These are phyloP conservation scores for Leccinum boreale DNA, from an alignment of 768 basidiomycete genomes.

Conservation along the genomic window DNA sequence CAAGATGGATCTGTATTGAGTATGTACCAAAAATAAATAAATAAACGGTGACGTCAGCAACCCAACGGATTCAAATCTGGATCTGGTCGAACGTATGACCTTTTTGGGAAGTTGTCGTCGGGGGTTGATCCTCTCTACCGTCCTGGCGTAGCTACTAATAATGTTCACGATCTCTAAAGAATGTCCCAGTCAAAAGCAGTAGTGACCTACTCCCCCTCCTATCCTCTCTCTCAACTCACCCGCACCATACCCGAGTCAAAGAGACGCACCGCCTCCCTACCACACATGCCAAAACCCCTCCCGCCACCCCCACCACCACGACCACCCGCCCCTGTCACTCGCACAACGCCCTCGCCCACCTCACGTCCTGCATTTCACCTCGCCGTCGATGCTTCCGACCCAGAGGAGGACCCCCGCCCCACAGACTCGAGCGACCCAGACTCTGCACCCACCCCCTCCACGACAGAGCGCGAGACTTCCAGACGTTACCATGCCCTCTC, in stretches of 20 bases:
- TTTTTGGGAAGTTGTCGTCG: slow-evolving; percentile 9
- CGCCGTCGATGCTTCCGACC: slow-evolving; percentile 15
- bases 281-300: slow-evolving; percentile 30
- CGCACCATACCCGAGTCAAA: background rate
- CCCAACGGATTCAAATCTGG: slow-evolving; percentile 8
- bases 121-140: background rate
- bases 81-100: background rate
- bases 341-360: background rate
- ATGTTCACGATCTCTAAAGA: slow-evolving; percentile 4
- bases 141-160: background rate
- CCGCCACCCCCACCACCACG: background rate
- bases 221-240: background rate
- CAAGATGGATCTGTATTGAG: slow-evolving; percentile 56
- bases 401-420: slow-evolving; percentile 12
- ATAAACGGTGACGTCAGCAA: slow-evolving; percentile 12
- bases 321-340: background rate
- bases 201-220: background rate
- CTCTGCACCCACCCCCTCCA: background rate
- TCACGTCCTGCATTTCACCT: slow-evolving; percentile 15
- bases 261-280: slow-evolving; percentile 41
- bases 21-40: background rate
- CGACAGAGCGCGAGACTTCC: slow-evolving; percentile 34
- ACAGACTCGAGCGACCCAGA: slow-evolving; percentile 4
- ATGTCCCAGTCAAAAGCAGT: slow-evolving; percentile 3
- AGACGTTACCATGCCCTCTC: slow-evolving; percentile 71